A percentile compares a stretch with the other conserved stretches of the same genome.
Evolutionary conservation across 305 asterid species (phyloP).

Genomic region (Nicotiana rustica): DNA sequence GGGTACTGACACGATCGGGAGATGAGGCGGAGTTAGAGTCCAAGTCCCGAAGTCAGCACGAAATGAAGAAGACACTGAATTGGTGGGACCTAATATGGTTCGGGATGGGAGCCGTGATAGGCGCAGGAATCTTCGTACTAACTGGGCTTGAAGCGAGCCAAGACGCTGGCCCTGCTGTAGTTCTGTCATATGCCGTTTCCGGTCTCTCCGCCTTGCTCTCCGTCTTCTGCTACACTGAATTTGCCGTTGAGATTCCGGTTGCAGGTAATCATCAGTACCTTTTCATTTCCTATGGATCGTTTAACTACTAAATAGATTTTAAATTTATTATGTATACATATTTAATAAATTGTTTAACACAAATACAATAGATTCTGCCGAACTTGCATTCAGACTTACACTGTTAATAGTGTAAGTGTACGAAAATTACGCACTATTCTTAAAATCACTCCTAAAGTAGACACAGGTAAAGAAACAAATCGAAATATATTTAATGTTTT

Average conservation of each 20-base stretch:
- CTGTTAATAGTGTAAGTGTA: neutral
- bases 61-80: slow-evolving; percentile 73
- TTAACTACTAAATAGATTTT: too few species aligned
- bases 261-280: slow-evolving; percentile 33
- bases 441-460: neutral
- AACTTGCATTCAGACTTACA: too few species aligned
- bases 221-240: slow-evolving; percentile 49
- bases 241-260: slow-evolving; percentile 48
- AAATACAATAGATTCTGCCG: too few species aligned
- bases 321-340: too few species aligned
- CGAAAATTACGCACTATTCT: neutral
- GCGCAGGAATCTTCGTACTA: slow-evolving; percentile 50
- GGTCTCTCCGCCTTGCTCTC: slow-evolving; percentile 47
- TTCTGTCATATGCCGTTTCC: slow-evolving; percentile 43
- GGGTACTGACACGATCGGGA: slow-evolving; percentile 64
- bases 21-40: slow-evolving; percentile 63
- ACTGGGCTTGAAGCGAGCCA: slow-evolving; percentile 43
- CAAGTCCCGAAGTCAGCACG: slow-evolving; percentile 61
- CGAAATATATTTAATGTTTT: neutral
- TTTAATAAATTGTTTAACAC: too few species aligned
- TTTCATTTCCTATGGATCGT: neutral
- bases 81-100: slow-evolving; percentile 75
- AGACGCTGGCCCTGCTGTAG: slow-evolving; percentile 44
- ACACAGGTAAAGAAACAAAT: too few species aligned
- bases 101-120: slow-evolving; percentile 52